Percentiles rank a stretch among this genome's conserved stretches.
Conservation (phyloP, 495 filamentous ascomycete species). For the Aspergillus coremiiformis region DNA sequence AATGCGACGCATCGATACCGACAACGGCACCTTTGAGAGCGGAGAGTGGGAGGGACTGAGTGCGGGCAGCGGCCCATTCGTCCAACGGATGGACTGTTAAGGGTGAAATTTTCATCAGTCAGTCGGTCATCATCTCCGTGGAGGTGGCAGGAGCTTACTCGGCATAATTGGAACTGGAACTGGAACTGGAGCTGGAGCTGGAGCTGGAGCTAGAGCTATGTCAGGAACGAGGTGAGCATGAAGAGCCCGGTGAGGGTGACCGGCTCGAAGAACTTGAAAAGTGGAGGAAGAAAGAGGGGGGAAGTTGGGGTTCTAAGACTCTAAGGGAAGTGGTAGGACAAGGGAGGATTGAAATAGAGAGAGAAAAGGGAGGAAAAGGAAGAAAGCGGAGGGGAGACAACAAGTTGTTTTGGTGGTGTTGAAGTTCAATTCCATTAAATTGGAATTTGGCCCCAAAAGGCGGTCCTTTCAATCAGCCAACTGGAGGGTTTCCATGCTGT, state of each 20-base stretch:
- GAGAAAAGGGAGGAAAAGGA: neutral
- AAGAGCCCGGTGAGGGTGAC: conserved; percentile 10
- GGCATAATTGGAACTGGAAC: conserved; percentile 32
- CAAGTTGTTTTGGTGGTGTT: neutral
- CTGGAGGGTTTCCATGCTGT: neutral
- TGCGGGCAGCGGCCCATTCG: conserved; percentile 46
- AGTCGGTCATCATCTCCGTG: neutral
- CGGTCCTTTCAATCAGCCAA: neutral
- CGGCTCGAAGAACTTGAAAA: conserved; percentile 3
- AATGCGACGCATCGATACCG: conserved; percentile 86
- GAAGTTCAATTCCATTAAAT: too few species aligned
- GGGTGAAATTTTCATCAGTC: conserved; percentile 1
- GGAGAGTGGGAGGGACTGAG: conserved; percentile 50
- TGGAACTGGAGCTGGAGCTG: conserved; percentile 23
- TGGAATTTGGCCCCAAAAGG: too few species aligned
- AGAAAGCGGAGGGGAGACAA: neutral
- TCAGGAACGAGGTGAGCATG: conserved; percentile 25
- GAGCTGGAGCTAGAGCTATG: conserved; percentile 22
- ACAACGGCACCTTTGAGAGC: conserved; percentile 63
- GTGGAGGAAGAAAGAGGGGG: neutral
- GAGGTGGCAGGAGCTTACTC: conserved; percentile 21
- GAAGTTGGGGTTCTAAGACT: too few species aligned
- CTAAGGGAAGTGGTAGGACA: too few species aligned
- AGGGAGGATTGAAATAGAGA: too few species aligned
- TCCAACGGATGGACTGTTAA: conserved; percentile 52